These are phyloP conservation scores for Colletotrichum camelliae DNA, from an alignment of 2,329 filamentous ascomycete species.

Conservation along the genomic window DNA sequence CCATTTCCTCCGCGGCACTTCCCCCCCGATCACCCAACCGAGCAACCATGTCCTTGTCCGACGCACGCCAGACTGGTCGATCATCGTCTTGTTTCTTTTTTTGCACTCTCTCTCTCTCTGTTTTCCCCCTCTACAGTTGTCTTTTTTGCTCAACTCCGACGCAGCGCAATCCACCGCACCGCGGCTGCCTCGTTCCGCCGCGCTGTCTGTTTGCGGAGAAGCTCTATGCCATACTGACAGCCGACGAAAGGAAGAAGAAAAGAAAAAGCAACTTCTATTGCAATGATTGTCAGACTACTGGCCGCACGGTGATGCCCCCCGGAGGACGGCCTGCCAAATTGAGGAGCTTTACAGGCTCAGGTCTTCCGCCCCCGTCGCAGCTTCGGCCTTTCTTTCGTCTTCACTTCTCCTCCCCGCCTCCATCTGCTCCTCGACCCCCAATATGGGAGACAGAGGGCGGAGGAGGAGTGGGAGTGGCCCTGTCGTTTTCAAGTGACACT, in stretches of 20 bases:
- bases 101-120: not conserved
- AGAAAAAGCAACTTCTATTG: not conserved
- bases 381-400: not conserved
- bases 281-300: not conserved
- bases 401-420: not conserved
- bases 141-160: not conserved
- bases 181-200: not conserved
- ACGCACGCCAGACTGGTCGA: conserved; percentile 6
- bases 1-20: not conserved
- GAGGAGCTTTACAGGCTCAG: not conserved
- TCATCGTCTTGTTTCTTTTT: conserved; percentile 2
- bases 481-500: not conserved
- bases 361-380: not conserved
- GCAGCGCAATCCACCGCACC: not conserved
- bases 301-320: not conserved
- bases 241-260: not conserved
- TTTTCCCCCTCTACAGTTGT: too few species aligned
- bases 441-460: not conserved
- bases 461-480: not conserved
- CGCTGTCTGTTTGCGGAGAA: not conserved
- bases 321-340: not conserved
- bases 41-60: not conserved
- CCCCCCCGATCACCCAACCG: not conserved
- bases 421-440: not conserved
- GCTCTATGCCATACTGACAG: not conserved